Base-by-base conservation (phyloP, 768 basidiomycete species). In the Boletales sp. region DNA sequence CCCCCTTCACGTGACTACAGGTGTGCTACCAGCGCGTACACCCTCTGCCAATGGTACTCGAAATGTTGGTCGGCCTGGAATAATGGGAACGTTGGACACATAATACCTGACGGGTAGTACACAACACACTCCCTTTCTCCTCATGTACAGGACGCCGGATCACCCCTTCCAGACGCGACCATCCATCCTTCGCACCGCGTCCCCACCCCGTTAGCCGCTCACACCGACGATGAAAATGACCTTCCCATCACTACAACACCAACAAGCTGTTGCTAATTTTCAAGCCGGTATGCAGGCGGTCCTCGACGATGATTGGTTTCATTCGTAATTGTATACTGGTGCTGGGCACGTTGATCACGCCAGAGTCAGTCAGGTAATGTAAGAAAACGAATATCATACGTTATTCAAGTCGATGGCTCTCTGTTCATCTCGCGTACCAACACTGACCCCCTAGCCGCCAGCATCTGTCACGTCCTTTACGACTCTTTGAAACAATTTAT, bases 21-120 rank as follows among this genome's bases (percentile, higher is more conserved):
- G 62, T 45, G 50, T 50, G 15, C 69, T 74, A 3, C 75, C 75
- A 19, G 57, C 58, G 15, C 75, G 82, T 19, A 74, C 76, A 11
- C 78, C 82, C 3, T 84, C 83, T 0, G 75, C 78, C 17, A 82
- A 81, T 57, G 82, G 83, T 6, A 73, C 72, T n/a, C 77, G 80
- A 39, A 70, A 71, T 19, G 69, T 67, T 12, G 64, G 67, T 60
- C 69, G 77, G 41, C 36, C 57, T 3, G 63, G 57, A 21, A 45
- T 19, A 27, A 60, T 64, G 29, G 52, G 50, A 15, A 24, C 56
- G 24, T 60, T 9, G 61, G 63, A 6, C 65, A 71, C 21, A 58
- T 71, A 51, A 48, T 71, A 31, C 44, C 62, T 11, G 73, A 73
- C 15, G 75, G 72, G 4, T 78, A 76, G 49, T 72, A 74, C 46